phyloP scores from a whole-genome alignment of 2,329 filamentous ascomycete genomes.

The Microsporum canis region DNA sequence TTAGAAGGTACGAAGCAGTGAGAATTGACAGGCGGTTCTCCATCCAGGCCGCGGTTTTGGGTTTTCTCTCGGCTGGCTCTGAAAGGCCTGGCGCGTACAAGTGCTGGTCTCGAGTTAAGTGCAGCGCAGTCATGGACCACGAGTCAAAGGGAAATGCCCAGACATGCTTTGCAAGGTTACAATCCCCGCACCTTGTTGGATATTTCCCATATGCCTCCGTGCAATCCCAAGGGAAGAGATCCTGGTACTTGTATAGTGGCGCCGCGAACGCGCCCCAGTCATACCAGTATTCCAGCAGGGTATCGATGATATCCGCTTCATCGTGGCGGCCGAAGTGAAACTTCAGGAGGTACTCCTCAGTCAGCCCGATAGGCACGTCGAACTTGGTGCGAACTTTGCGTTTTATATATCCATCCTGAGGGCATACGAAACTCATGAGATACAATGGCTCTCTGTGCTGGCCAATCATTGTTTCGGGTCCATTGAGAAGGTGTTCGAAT shows the following conservation, averaged over 20 bases:
- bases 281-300: slow-evolving; percentile 37
- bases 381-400: slow-evolving; percentile 24
- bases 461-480: neutral
- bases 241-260: slow-evolving; percentile 29
- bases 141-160: slow-evolving; percentile 38
- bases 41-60: slow-evolving; percentile 22
- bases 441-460: slow-evolving; percentile 21
- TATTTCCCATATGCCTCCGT: slow-evolving; percentile 35
- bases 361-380: slow-evolving; percentile 31
- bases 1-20: slow-evolving; percentile 23
- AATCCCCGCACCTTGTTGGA: slow-evolving; percentile 29
- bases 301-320: slow-evolving; percentile 36
- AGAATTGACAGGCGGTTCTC: slow-evolving; percentile 28
- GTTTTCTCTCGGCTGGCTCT: slow-evolving; percentile 2
- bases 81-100: slow-evolving; percentile 22
- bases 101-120: slow-evolving; percentile 27
- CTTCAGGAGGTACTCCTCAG: slow-evolving; percentile 35
- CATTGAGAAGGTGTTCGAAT: slow-evolving; percentile 23
- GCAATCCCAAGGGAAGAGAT: slow-evolving; percentile 39
- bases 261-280: slow-evolving; percentile 36
- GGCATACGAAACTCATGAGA: slow-evolving; percentile 33
- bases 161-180: slow-evolving; percentile 37
- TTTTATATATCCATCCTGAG: slow-evolving; percentile 17
- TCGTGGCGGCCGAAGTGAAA: slow-evolving; percentile 32
- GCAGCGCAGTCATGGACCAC: slow-evolving; percentile 34